phyloP scores from a whole-genome alignment of 2,329 filamentous ascomycete species.

The Apiospora hydei region DNA sequence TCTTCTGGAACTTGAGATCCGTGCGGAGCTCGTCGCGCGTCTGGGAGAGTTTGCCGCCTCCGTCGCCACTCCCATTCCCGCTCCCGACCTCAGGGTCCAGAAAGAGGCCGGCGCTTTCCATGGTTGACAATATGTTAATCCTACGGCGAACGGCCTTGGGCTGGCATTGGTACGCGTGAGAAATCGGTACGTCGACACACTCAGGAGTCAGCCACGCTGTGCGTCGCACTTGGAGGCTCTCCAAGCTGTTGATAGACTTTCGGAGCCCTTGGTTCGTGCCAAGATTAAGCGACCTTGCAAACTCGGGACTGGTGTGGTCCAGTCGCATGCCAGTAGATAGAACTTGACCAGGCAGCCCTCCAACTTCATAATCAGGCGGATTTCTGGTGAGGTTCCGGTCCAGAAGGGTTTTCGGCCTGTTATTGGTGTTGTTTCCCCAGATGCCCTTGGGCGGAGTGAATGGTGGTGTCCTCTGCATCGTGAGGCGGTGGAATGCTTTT shows the following conservation, averaged over 20 bases:
- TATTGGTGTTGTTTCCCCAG: background rate
- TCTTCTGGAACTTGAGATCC: background rate
- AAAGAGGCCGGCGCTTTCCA: background rate
- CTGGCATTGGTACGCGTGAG: background rate
- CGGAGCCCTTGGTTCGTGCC: background rate
- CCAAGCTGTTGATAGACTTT: background rate
- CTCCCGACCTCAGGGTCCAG: background rate
- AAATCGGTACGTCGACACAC: background rate
- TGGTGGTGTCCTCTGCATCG: background rate
- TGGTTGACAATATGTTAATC: background rate
- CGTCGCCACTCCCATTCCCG: no score
- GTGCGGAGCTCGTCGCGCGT: background rate
- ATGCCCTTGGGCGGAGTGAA: background rate
- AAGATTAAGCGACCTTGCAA: background rate
- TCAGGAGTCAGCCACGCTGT: background rate
- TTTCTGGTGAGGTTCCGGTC: background rate
- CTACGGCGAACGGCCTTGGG: background rate
- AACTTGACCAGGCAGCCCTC: background rate
- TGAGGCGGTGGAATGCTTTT: background rate
- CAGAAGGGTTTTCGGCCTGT: background rate
- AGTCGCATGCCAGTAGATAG: background rate
- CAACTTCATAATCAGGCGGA: background rate
- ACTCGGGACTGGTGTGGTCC: background rate
- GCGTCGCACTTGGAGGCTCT: background rate
- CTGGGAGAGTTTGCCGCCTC: no score